These are phyloP conservation scores for Nannochloropsis salina DNA, from an alignment of 108 stramenopile genomes.

Conservation along the genomic window DNA sequence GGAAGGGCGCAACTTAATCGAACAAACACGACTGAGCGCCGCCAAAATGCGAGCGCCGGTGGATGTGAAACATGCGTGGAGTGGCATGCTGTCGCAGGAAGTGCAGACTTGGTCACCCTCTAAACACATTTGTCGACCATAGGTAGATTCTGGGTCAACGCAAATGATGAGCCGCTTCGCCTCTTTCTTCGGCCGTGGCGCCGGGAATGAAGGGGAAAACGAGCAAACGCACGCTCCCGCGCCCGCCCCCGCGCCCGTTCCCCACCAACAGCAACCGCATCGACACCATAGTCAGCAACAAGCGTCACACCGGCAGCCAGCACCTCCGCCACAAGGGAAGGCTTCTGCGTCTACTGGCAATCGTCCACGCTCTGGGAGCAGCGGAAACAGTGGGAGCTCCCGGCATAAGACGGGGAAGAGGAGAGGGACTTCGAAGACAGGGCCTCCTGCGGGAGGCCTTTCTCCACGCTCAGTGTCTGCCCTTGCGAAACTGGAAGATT, in stretches of 20 bases:
- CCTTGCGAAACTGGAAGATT: background rate
- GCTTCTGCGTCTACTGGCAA: background rate
- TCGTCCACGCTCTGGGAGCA: background rate
- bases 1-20: too few species aligned
- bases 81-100: too few species aligned
- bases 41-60: too few species aligned
- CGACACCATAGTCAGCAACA: background rate
- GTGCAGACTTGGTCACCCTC: too few species aligned
- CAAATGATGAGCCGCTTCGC: conserved; percentile 10
- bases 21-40: too few species aligned
- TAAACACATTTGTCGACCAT: too few species aligned
- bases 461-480: background rate
- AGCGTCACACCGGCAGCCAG: background rate
- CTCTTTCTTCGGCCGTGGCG: background rate
- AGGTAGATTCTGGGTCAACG: background rate
- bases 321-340: background rate
- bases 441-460: background rate
- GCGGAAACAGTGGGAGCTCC: conserved; percentile 10
- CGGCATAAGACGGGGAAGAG: background rate
- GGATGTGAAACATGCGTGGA: too few species aligned
- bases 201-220: background rate
- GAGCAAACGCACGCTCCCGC: background rate
- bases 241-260: background rate
- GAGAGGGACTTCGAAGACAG: background rate
- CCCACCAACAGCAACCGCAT: background rate